Evolutionary conservation across 768 basidiomycete genomes (phyloP), one percentile per base, ranked within the genome.

Genomic region (Tulasnella sp.): DNA sequence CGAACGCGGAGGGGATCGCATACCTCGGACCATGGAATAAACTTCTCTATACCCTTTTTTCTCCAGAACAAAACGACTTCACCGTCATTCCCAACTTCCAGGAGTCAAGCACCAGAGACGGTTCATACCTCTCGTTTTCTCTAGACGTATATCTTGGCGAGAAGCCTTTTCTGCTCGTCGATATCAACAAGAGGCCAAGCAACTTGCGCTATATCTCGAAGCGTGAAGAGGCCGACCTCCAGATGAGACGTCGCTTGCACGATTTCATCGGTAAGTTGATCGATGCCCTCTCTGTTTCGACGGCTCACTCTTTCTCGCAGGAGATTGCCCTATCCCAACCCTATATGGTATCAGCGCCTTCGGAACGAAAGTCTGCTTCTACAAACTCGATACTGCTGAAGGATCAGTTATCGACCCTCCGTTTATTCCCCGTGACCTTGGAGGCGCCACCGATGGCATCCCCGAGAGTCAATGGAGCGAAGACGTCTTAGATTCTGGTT

Each of bases 381-480:
- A 85, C 55, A 57, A 15, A 2, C 55, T 57, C 55, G 29, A 26
- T 2, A 74, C 72, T 2, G 46, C 75, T 32, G 81, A 80, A 20
- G 26, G 76, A 3, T 48, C 15, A 26, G 73, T 73, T 48, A 29
- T 55, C 2, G 79, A 29, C 73, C 5, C 84, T 82, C 51, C 46
- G 71, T 18, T 61, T 71, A 48, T 70, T 5, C 67, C 42, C 77
- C 74, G 39, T 23, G 26, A 79, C 57, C 79, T 67, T n/a, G 39
- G 51, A 26, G 78, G 61, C 11, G 16, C 76, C 16, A 81, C 79
- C 40, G 84, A 83, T 70, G 79, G 79, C 0, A 83, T 84, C 1
- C 85, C 85, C 11, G 75, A 35, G 13, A 83, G 82, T 32, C 81
- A 84, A 32, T 86, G 86, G 85, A 82, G 84, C 72, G 85, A 81